Conservation (phyloP, 208 protist species). For the Acanthamoeba lenticulata region DNA sequence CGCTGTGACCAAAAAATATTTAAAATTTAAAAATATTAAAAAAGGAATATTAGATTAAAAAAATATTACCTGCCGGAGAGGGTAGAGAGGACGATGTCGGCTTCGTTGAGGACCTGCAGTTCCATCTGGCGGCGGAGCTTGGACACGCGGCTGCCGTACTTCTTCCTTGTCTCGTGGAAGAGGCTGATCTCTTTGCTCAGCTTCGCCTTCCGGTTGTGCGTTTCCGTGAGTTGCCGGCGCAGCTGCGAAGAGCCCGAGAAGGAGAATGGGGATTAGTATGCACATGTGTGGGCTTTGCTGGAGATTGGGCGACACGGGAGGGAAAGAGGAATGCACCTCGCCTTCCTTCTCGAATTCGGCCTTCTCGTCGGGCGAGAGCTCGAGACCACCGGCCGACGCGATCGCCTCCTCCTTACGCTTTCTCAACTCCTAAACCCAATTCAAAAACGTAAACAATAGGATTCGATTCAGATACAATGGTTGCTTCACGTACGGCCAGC, state of each 20-base stretch:
- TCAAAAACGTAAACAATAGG: not conserved
- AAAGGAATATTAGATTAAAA: not conserved
- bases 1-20: constrained; percentile 34
- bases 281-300: too few relatives aligned
- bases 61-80: constrained; percentile 55
- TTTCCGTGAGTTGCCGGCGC: not conserved
- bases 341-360: not conserved
- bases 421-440: not conserved
- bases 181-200: not conserved
- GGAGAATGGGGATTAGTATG: not conserved
- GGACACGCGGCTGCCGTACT: not conserved
- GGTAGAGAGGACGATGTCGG: constrained; percentile 79
- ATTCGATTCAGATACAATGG: not conserved
- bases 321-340: not conserved
- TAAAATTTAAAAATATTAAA: not conserved
- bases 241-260: not conserved
- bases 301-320: not conserved
- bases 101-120: constrained; percentile 75
- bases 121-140: constrained; percentile 40
- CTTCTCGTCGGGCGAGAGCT: constrained; percentile 1
- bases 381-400: not conserved
- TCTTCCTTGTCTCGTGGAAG: constrained; percentile 9
- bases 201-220: not conserved
- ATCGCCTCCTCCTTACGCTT: not conserved
- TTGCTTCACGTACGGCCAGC: not conserved